Base-by-base conservation (phyloP, 148 eudicot genomes). In the Nepenthes gracilis region DNA sequence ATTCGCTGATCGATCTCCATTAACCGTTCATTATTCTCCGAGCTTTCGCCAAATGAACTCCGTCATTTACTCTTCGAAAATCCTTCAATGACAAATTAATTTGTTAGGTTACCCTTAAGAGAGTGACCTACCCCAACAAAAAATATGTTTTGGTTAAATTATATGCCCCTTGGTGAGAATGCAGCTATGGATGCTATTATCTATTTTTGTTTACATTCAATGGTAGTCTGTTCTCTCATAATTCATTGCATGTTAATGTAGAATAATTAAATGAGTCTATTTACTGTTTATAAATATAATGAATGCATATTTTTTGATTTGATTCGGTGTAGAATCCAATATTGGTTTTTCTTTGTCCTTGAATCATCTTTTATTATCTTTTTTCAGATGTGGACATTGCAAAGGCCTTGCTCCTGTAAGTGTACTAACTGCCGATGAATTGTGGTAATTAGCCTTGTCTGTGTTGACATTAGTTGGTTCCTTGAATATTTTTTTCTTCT, bases 371-470 rank as follows among this genome's bases (percentile, higher is more conserved):
- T 23, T 23, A 23, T 23, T 23, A 23, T 23, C 23, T 23, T 23
- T 23, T 23, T 23, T 23, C 23, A 23, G 23, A 23, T 23, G 23
- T 23, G 0, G 23, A 23, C 23, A 23, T 0, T 23, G 23, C 23
- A 93, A 93, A 75, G 72, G 72, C 72, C 84, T 93, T 77, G 96
- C 98, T 79, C 85, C 96, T 60, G 98, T 93, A 78, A 82, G 98
- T 84, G 48, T 43, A 52, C 12, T 38, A 23, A 23, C 23, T 23
- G 23, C 23, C 0, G 23, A 33, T 40, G 40, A 5, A 55, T 4
- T 1, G 35, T 47, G 10, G 61, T 33, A 34, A 9, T 75, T 7
- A 23, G 47, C 64, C 34, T 66, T 40, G 52, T 13, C 45, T 4
- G 7, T 9, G 43, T 43, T 34, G 23, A 38, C 13, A 35, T 5